phyloP scores from a whole-genome alignment of 192 early-diverging fungal species.

The Coemansia sp. region DNA sequence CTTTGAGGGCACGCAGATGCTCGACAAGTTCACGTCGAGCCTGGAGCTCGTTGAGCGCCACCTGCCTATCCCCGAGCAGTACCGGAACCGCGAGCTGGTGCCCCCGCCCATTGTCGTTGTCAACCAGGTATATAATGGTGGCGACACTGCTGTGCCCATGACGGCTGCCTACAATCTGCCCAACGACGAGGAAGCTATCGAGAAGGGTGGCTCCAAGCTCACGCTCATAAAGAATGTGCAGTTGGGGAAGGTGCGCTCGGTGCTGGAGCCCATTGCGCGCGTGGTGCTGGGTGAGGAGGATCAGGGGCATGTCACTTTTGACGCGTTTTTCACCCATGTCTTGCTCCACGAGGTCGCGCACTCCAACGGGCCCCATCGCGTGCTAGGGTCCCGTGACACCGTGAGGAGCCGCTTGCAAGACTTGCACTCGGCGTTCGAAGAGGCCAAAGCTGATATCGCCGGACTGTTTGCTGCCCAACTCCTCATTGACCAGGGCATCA shows the following conservation, averaged over 20 bases:
- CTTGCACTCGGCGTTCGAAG: constrained; percentile 70
- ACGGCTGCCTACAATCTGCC: constrained; percentile 76
- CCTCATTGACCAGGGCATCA: constrained; percentile 59
- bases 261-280: constrained; percentile 62
- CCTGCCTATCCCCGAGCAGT: constrained; percentile 63
- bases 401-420: constrained; percentile 68
- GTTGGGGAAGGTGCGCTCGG: constrained; percentile 64
- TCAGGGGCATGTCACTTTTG: constrained; percentile 57
- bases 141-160: constrained; percentile 73
- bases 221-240: constrained; percentile 78
- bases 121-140: constrained; percentile 70
- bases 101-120: constrained; percentile 72
- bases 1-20: constrained; percentile 52
- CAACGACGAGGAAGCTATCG: constrained; percentile 73
- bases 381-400: constrained; percentile 51
- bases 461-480: constrained; percentile 62
- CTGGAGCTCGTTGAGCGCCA: constrained; percentile 66
- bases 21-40: constrained; percentile 65
- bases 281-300: constrained; percentile 56
- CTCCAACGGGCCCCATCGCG: constrained; percentile 66
- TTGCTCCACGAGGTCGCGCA: constrained; percentile 73
- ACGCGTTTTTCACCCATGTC: constrained; percentile 71
- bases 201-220: constrained; percentile 64
- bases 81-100: constrained; percentile 61
- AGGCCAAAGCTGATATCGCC: constrained; percentile 76